Evolutionary conservation across 2,329 filamentous ascomycete species (phyloP).

Genomic region (Aspergillus brunneoviolaceus): DNA sequence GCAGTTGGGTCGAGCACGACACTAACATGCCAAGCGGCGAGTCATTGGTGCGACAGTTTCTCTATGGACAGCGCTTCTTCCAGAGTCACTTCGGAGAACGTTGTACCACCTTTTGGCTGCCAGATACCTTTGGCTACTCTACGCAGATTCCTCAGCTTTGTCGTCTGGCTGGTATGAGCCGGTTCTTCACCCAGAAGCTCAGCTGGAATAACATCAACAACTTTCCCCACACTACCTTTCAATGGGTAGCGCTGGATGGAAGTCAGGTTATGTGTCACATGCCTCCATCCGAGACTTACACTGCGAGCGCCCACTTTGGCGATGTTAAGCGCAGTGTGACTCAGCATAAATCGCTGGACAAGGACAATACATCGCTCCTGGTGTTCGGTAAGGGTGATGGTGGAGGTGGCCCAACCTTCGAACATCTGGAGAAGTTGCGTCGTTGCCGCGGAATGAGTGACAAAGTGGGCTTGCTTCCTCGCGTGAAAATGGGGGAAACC

Average conservation of each 20-base stretch:
- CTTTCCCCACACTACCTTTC: constrained; percentile 98
- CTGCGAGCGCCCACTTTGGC: constrained; percentile 88
- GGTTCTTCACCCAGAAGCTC: constrained; percentile 96
- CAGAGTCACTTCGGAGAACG: constrained; percentile 88
- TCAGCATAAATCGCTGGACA: constrained; percentile 93
- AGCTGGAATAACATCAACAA: constrained; percentile 99
- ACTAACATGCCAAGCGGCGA: constrained; percentile 97
- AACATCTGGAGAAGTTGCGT: constrained; percentile 91
- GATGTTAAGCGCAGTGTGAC: constrained; percentile 86
- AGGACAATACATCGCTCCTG: constrained; percentile 84
- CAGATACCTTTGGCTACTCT: constrained; percentile 97
- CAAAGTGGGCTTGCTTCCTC: constrained; percentile 76
- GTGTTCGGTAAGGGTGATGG: constrained; percentile 97
- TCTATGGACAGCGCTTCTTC: constrained; percentile 94
- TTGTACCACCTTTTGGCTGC: constrained; percentile 92
- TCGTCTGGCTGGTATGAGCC: constrained; percentile 88
- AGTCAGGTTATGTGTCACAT: constrained; percentile 98
- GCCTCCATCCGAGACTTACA: constrained; percentile 94
- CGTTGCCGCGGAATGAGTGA: constrained; percentile 90
- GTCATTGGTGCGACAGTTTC: constrained; percentile 87
- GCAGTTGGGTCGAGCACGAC: constrained; percentile 98
- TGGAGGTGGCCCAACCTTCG: constrained; percentile 89
- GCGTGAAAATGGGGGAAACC: constrained; percentile 82
- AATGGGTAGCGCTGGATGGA: constrained; percentile 94
- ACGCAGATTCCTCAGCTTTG: constrained; percentile 92